Percentiles rank a stretch among this genome's conserved stretches.
These are phyloP conservation scores for Thermoascus crustaceus DNA, from an alignment of 2,329 filamentous ascomycete species.

Conservation along the genomic window DNA sequence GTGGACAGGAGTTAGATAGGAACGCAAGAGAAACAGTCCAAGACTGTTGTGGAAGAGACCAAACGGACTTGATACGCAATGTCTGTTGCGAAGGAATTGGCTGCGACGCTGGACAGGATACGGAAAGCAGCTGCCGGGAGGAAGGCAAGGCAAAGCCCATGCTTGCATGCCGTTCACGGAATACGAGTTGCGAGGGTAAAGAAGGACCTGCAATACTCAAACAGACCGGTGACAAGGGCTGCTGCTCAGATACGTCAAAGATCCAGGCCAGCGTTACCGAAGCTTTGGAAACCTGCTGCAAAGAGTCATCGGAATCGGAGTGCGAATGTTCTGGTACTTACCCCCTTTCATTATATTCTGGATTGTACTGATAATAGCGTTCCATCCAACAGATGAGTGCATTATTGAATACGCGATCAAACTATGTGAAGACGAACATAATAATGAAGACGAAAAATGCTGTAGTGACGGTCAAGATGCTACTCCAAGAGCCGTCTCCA, in stretches of 20 bases:
- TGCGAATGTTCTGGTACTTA: slow-evolving; percentile 1
- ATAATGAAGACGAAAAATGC: not conserved
- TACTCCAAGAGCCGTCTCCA: too few relatives aligned
- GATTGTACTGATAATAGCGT: not conserved
- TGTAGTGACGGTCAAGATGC: too few relatives aligned
- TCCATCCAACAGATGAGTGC: not conserved
- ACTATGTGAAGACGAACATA: not conserved
- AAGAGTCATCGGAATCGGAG: not conserved
- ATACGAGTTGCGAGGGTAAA: too few relatives aligned
- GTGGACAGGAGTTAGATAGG: not conserved
- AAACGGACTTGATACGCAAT: too few relatives aligned
- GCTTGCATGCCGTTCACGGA: too few relatives aligned
- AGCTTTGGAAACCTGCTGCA: not conserved
- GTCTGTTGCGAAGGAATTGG: too few relatives aligned
- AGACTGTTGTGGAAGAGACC: too few relatives aligned
- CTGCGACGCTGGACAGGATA: too few relatives aligned
- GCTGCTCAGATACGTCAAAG: not conserved
- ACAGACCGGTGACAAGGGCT: not conserved
- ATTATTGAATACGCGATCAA: not conserved
- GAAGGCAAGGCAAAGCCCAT: too few relatives aligned
- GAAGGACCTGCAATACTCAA: too few relatives aligned
- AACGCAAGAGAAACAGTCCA: not conserved
- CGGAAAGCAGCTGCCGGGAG: too few relatives aligned
- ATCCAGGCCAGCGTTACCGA: too few relatives aligned
- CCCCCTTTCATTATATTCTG: not conserved